Evolutionary conservation across 768 basidiomycete genomes (phyloP), one percentile per base, ranked within the genome.

Genomic region (Naganishia kalamii): DNA sequence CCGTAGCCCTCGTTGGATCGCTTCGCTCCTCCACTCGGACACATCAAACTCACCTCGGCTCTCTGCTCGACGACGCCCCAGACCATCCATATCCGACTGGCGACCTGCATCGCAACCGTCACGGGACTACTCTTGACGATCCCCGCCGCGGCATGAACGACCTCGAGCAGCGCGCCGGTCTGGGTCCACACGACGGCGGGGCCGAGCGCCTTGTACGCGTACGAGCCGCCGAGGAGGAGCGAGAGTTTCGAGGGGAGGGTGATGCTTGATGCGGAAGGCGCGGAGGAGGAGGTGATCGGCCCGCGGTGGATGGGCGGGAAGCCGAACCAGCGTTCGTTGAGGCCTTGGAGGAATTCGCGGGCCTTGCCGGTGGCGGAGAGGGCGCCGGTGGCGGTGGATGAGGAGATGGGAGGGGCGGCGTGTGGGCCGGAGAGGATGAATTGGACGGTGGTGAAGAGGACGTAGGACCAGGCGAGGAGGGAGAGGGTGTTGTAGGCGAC

Each of bases 31-130:
- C n/a, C n/a, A n/a, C n/a, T n/a, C n/a, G n/a, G n/a, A 29, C 17
- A 32, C 19, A 46, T 15, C 21, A 13, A 21, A 81, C 84, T 72
- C 68, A 90, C 89, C 67, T 80, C 75, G 0, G 82, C 81, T 70
- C 86, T 89, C 52, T 82, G 81, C 63, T 85, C 83, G 0, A 85
- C 84, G 65, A 97, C 83, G 23, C 85, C 88, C 92, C 91, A 97
- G 1, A 97, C 85, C 46, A 91, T 81, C 77, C 87, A 86, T 3
- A 97, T 81, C 43, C 92, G 81, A 68, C 87, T 89, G 0, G 85
- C 83, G 41, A 94, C 90, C 77, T 96, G 92, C 70, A 86, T 84
- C 5, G 80, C 74, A 0, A 91, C 92, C 0, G 90, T 92, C 15
- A 79, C 81, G 13, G 90, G 73, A 8, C 89, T 87, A 62, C 86